Conservation (phyloP, 768 basidiomycete genomes). For the Boletus speciosus region DNA sequence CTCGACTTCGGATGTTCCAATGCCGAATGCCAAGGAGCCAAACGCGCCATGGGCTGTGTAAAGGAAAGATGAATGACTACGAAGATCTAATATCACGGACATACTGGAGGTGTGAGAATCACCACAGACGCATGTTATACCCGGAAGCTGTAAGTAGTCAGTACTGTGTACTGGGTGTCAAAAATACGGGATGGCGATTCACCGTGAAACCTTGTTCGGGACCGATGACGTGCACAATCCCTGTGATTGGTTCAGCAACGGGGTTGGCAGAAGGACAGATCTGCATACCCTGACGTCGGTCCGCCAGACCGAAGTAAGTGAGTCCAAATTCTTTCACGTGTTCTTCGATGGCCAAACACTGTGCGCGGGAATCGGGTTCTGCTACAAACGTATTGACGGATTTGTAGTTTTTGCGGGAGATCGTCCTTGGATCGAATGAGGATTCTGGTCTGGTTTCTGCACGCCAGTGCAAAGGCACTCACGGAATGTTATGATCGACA, state of each 20-base stretch:
- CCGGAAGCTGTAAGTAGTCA: conserved; percentile 50
- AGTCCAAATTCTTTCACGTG: conserved; percentile 91
- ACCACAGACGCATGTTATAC: conserved; percentile 84
- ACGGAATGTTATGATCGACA: conserved; percentile 87
- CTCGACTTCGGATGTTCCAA: conserved; percentile 92
- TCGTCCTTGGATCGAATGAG: conserved; percentile 45
- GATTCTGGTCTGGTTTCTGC: background rate
- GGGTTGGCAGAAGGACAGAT: background rate
- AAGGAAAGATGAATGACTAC: background rate
- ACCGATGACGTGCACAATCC: conserved; percentile 86
- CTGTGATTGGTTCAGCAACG: conserved; percentile 36
- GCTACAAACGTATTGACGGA: conserved; percentile 69
- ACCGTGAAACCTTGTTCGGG: conserved; percentile 93
- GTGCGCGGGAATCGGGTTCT: conserved; percentile 82
- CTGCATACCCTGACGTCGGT: conserved; percentile 73
- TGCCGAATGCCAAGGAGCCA: conserved; percentile 89
- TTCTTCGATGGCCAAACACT: conserved; percentile 79
- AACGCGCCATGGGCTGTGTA: conserved; percentile 82
- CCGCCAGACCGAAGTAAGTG: conserved; percentile 89
- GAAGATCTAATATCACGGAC: conserved; percentile 24
- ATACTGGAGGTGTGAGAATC: conserved; percentile 91
- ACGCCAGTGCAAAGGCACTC: conserved; percentile 30
- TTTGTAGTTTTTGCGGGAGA: conserved; percentile 71
- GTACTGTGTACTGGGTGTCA: background rate
- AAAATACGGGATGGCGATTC: conserved; percentile 15